Evolutionary conservation across 768 basidiomycete genomes (phyloP), one percentile per base, ranked within the genome.

Genomic region (Boletus fagicola): DNA sequence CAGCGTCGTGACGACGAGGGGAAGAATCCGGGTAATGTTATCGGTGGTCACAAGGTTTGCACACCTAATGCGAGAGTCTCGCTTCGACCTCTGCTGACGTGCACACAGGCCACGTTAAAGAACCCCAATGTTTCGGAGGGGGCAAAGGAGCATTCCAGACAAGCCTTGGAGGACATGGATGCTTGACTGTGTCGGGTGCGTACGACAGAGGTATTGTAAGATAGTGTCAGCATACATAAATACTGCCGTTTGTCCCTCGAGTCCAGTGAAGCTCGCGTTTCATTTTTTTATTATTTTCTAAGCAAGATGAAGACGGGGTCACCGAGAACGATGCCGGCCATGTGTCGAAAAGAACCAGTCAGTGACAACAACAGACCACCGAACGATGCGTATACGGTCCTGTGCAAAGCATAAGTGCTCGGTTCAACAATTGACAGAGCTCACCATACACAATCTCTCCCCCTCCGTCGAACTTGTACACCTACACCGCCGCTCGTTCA

Each of bases 351-450:
- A 33, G 87, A 92, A 2, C 97, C 97, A 30, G 92, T 88, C 51
- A 99, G 75, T 0, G 97, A 94, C 86, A 99, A 87, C 39, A 99
- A 79, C 18, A 99, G 80, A 22, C 97, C 97, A 40, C 97, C 97
- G 59, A 97, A 99, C 9, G 96, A 98, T 43, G 90, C 89, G 71
- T 98, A 99, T 20, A 88, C 96, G 28, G 95, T 97, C 51, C 95
- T 98, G 64, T 47, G 18, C 40, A 53, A 36, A 35, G 18, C 16
- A 28, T 58, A 11, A 58, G 55, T 43, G 22, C n/a, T 33, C 13
- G 46, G 49, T 53, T 30, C 51, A 24, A 49, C 51, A 26, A 20
- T 44, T 40, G 24, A 18, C 8, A 9, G 48, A 36, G 31, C 50
- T 49, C 30, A 49, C 48, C 54, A 12, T 78, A 95, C 93, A 96